Evolutionary conservation across 2,329 filamentous ascomycete genomes (phyloP), one percentile per base, ranked within the genome.

Genomic region (Xylariaceae sp.): DNA sequence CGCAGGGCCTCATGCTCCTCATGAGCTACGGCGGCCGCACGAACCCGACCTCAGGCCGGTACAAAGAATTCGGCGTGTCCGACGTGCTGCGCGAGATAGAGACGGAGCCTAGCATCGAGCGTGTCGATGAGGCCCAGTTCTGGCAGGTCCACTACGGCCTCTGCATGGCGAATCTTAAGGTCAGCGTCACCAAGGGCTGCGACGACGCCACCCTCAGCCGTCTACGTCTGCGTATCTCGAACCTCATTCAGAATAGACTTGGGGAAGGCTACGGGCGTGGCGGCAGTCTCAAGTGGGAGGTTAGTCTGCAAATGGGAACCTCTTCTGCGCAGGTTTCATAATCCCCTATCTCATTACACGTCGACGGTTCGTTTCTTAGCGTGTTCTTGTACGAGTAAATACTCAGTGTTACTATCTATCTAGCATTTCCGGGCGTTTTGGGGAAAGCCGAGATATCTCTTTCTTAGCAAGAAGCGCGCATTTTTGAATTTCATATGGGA

Each of bases 91-190:
- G 84, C 58, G 91, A 96, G 72, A 92, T 99, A 55, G 88, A 92
- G 72, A 82, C 86, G 1, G 92, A 97, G 68, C 85, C 89, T 1
- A 82, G 83, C 57, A 86, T 97, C 30, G 82, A 83, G 50, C 82
- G 82, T 1, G 86, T 99, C 51, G 90, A 97, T 59, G 92, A 97
- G 69, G 93, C 92, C 1, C 87, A 92, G 71, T 96, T 99, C 74
- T 99, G 94, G 94, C 94, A 99, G 77, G 94, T 97, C 11, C 94
- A 99, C 75, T 97, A 97, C 72, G 92, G 93, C 1, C 80, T 97
- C 47, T 96, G 92, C 71, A 96, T 97, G 88, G 94, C 94, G 7
- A 97, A 95, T 71, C 74, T 99, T 65, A 95, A 91, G 73, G 75
- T 99, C 17, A 83, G 87, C 60, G 83, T 96, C 30, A 73, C 77